These are phyloP conservation scores for Ceratopteris richardii DNA, from an alignment of 75 land plant genomes.

Conservation along the genomic window DNA sequence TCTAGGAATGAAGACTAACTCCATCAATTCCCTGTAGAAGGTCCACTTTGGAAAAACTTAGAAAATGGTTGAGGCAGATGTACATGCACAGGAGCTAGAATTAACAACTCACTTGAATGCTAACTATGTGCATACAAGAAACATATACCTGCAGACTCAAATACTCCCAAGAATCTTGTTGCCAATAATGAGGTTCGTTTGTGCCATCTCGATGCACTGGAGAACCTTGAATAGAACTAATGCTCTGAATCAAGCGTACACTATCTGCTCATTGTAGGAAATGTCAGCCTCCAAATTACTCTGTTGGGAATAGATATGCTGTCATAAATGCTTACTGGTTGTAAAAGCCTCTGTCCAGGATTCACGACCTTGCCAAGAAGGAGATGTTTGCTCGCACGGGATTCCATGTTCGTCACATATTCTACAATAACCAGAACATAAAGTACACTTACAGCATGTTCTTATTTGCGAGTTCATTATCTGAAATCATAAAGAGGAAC, in stretches of 20 bases:
- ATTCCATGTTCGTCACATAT: conserved; percentile 2
- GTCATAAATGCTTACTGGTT: conserved; percentile 43
- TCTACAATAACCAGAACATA: background rate
- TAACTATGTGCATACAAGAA: background rate
- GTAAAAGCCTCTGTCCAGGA: conserved; percentile 80
- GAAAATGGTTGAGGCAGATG: background rate
- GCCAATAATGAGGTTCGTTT: conserved; percentile 28
- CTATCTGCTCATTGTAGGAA: conserved; percentile 40
- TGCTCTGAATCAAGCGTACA: conserved; percentile 68
- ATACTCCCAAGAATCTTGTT: conserved; percentile 40
- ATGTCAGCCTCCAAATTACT: background rate
- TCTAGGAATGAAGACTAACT: no score
- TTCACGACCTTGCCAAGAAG: conserved; percentile 58
- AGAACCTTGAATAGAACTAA: conserved; percentile 41
- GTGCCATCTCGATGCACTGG: conserved; percentile 38
- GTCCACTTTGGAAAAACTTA: no score
- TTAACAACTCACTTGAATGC: no score
- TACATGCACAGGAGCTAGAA: no score
- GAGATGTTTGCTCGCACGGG: conserved; percentile 47
- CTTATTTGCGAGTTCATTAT: background rate
- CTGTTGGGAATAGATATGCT: background rate
- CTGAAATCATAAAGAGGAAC: background rate
- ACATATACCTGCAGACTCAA: conserved; percentile 38
- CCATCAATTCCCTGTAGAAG: no score
- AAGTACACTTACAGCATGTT: background rate